Evolutionary conservation across 2,329 filamentous ascomycete species (phyloP).

Genomic region (Talaromyces sp.): DNA sequence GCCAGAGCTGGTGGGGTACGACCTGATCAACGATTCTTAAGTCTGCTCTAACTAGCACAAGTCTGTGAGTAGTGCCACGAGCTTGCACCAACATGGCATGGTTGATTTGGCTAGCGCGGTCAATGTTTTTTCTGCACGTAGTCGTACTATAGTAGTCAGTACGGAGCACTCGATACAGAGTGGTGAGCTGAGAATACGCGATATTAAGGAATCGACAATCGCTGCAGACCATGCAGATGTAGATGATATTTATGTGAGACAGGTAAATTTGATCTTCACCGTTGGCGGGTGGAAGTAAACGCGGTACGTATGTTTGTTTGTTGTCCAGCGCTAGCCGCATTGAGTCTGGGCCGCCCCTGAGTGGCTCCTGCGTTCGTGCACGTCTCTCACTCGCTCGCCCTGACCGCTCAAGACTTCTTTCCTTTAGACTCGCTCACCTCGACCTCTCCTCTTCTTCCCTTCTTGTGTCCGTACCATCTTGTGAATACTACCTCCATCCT

Average conservation of each 20-base stretch:
- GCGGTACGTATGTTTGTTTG: slow-evolving; percentile 4
- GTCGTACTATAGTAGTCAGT: no score
- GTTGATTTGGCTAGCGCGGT: slow-evolving; percentile 12
- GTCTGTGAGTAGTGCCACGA: not conserved
- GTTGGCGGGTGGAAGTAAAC: not conserved
- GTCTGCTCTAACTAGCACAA: no score
- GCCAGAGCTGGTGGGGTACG: slow-evolving; percentile 7
- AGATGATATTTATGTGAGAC: not conserved
- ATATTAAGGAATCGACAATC: not conserved
- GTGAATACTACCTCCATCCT: not conserved
- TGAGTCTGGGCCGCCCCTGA: not conserved
- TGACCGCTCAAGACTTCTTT: slow-evolving; percentile 24
- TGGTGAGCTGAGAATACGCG: no score
- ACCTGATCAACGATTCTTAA: not conserved
- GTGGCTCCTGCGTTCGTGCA: slow-evolving; percentile 16
- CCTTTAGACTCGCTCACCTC: slow-evolving; percentile 5
- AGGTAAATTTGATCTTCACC: no score
- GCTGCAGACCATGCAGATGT: not conserved
- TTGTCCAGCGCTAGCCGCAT: slow-evolving; percentile 6
- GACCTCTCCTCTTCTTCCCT: slow-evolving; percentile 20
- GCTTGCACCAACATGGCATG: slow-evolving; percentile 10
- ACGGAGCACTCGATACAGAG: no score
- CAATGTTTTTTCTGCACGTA: not conserved
- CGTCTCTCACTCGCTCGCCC: slow-evolving; percentile 27
- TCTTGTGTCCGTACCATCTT: not conserved